These are phyloP conservation scores for Aspergillus pseudotamarii DNA, from an alignment of 2,329 filamentous ascomycete genomes.

Conservation along the genomic window DNA sequence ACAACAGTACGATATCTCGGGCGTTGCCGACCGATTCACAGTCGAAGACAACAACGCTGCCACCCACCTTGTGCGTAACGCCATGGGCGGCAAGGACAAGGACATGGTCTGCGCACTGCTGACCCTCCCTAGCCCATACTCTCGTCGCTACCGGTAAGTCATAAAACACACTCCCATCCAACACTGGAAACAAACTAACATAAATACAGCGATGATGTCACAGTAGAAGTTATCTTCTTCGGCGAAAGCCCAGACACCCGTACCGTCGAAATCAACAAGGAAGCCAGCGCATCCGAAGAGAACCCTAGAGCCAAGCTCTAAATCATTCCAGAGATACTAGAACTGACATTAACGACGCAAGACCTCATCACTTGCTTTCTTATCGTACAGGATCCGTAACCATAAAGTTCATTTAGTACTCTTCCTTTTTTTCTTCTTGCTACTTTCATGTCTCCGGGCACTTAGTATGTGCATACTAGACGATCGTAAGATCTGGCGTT, in stretches of 20 bases:
- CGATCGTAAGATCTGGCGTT: constrained; percentile 8
- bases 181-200: not conserved
- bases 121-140: constrained; percentile 88
- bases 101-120: constrained; percentile 93
- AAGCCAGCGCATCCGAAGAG: constrained; percentile 70
- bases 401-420: not conserved
- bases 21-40: constrained; percentile 74
- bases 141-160: constrained; percentile 80
- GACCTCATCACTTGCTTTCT: constrained; percentile 2
- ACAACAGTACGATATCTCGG: constrained; percentile 83
- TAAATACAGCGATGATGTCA: constrained; percentile 78
- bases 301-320: constrained; percentile 54
- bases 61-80: constrained; percentile 93
- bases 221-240: constrained; percentile 98
- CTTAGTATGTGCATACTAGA: not conserved
- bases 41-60: constrained; percentile 95
- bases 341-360: not conserved
- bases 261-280: constrained; percentile 79
- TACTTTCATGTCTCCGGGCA: not conserved
- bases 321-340: constrained; percentile 9
- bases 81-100: constrained; percentile 86
- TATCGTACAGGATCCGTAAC: not conserved
- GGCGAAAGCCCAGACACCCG: constrained; percentile 77
- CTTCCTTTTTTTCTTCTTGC: not conserved
- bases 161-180: not conserved